phyloP scores from a whole-genome alignment of 805 yeast genomes.

The Candida coquimbonensis region DNA sequence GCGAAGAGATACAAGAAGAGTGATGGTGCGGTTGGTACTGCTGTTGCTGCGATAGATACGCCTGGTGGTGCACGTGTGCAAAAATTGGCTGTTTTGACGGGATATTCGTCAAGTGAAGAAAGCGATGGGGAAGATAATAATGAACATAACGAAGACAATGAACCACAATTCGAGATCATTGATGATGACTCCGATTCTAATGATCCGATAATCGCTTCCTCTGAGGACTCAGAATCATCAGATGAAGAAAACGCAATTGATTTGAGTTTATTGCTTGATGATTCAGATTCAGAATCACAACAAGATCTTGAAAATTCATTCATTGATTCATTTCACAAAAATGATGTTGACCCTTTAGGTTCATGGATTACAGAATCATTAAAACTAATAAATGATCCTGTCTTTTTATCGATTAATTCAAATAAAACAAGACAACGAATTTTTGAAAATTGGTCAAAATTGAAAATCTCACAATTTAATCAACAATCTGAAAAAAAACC shows the following conservation, averaged over 20 bases:
- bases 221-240: conserved; percentile 1
- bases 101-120: conserved; percentile 17
- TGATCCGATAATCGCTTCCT: too few relatives aligned
- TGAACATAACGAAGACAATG: not conserved
- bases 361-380: conserved; percentile 42
- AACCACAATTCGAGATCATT: conserved; percentile 13
- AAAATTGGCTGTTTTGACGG: conserved; percentile 3
- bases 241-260: conserved; percentile 20
- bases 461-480: too few relatives aligned
- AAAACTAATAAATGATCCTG: conserved; percentile 35
- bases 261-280: conserved; percentile 7
- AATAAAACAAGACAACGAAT: conserved; percentile 29
- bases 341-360: conserved; percentile 35
- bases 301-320: conserved; percentile 19
- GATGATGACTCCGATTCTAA: conserved; percentile 1
- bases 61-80: not conserved
- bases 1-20: too few relatives aligned
- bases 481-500: too few relatives aligned
- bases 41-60: too few relatives aligned
- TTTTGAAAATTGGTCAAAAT: conserved; percentile 39
- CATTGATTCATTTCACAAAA: conserved; percentile 27
- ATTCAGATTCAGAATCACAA: conserved; percentile 3
- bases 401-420: conserved; percentile 29
- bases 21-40: too few relatives aligned
- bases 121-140: conserved; percentile 3